Conservation (phyloP, 2,329 filamentous ascomycete species). For the Fusarium sp. region DNA sequence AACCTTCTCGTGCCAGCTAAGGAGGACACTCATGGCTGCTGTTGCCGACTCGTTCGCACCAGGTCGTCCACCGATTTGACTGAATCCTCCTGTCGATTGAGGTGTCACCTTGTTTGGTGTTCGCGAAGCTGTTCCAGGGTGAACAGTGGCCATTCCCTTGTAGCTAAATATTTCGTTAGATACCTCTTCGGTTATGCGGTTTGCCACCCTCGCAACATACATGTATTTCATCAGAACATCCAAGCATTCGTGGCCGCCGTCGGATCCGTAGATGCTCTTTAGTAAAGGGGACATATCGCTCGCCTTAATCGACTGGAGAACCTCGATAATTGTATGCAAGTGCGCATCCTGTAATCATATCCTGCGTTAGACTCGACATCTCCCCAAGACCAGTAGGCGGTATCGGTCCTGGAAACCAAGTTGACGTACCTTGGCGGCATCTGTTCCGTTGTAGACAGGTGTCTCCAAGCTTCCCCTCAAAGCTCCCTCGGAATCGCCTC, state of each 20-base stretch:
- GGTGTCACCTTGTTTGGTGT: slow-evolving; percentile 69
- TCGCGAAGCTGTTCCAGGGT: slow-evolving; percentile 59
- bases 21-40: slow-evolving; percentile 92
- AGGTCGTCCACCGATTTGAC: slow-evolving; percentile 75
- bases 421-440: slow-evolving; percentile 67
- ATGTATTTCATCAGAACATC: slow-evolving; percentile 99
- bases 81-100: slow-evolving; percentile 85
- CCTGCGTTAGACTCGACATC: slow-evolving; percentile 14
- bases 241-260: slow-evolving; percentile 85
- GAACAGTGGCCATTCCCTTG: slow-evolving; percentile 82
- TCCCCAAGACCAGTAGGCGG: not conserved
- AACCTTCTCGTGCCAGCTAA: slow-evolving; percentile 99
- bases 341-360: slow-evolving; percentile 77
- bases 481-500: slow-evolving; percentile 89
- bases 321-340: slow-evolving; percentile 88
- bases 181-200: not conserved
- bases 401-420: not conserved
- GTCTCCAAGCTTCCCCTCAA: slow-evolving; percentile 86
- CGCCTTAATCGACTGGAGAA: slow-evolving; percentile 95
- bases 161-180: slow-evolving; percentile 67
- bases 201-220: slow-evolving; percentile 64
- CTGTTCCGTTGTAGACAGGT: slow-evolving; percentile 78
- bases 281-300: slow-evolving; percentile 94
- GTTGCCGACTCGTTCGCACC: slow-evolving; percentile 77
- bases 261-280: slow-evolving; percentile 80